Evolutionary conservation across 495 filamentous ascomycete genomes (phyloP).

Genomic region (Evernia prunastri): DNA sequence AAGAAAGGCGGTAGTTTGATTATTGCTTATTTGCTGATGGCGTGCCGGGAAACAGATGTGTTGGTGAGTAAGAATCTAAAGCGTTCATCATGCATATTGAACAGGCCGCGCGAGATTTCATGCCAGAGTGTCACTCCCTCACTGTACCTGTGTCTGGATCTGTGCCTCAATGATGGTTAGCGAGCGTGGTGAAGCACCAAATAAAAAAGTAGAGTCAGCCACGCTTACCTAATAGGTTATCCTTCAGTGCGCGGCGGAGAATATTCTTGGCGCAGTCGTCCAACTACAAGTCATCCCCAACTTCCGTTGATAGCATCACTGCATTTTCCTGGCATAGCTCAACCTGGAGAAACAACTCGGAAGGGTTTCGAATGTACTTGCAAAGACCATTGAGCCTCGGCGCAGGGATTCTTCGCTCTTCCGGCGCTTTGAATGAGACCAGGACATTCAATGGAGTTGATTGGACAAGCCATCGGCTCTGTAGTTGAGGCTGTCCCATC

Average conservation of each 20-base stretch:
- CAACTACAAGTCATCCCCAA: background rate
- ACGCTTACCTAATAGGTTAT: no score
- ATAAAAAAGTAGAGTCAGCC: no score
- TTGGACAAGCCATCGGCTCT: background rate
- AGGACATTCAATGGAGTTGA: background rate
- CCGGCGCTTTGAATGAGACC: background rate
- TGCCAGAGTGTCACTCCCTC: background rate
- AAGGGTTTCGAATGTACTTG: background rate
- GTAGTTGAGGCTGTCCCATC: background rate
- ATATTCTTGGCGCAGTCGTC: background rate
- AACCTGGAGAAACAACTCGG: background rate
- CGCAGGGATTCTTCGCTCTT: background rate
- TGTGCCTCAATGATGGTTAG: background rate
- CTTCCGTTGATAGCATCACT: background rate
- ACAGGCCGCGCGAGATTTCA: background rate
- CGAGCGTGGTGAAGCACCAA: background rate
- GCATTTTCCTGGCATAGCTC: background rate
- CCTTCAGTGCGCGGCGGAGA: no score
- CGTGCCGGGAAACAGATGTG: background rate
- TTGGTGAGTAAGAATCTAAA: background rate
- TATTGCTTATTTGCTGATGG: background rate
- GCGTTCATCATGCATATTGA: background rate
- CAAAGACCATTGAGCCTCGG: background rate
- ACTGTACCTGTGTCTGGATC: background rate
- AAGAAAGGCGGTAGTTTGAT: background rate